Conservation (phyloP, 2,329 filamentous ascomycete genomes). For the Colletotrichum somersetense region DNA sequence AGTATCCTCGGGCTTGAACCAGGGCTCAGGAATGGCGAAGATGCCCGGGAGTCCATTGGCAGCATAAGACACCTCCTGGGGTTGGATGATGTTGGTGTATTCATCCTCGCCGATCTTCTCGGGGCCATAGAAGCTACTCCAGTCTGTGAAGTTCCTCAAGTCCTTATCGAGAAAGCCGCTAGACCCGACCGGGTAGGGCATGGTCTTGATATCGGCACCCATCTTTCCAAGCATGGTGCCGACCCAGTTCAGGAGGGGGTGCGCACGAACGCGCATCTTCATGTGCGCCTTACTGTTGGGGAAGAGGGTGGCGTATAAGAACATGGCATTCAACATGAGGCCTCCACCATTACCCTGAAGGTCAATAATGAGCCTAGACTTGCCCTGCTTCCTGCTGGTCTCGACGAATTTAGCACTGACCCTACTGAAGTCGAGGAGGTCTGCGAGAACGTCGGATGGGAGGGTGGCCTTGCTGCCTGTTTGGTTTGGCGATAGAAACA, state of each 20-base stretch:
- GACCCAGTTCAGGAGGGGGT: conserved; percentile 30
- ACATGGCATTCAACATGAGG: conserved; percentile 41
- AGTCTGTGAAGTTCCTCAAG: too few relatives aligned
- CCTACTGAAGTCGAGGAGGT: conserved; percentile 17
- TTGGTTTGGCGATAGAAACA: conserved; percentile 17
- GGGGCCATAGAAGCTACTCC: too few relatives aligned
- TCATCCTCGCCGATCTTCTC: too few relatives aligned
- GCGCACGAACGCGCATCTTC: conserved; percentile 39
- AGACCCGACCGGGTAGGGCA: conserved; percentile 37
- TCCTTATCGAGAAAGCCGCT: conserved; percentile 41
- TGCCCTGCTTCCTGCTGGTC: conserved; percentile 58
- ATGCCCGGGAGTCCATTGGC: too few relatives aligned
- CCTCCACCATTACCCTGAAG: conserved; percentile 73
- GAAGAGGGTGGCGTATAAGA: conserved; percentile 35
- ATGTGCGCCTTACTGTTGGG: conserved; percentile 25
- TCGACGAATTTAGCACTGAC: conserved; percentile 56
- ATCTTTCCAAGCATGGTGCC: conserved; percentile 11
- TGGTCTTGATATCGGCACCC: not conserved
- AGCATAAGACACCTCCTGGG: too few relatives aligned
- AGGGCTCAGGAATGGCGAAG: too few relatives aligned
- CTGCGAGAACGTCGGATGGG: not conserved
- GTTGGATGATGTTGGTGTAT: too few relatives aligned
- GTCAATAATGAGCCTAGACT: conserved; percentile 74
- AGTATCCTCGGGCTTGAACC: too few relatives aligned
- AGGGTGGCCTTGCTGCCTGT: not conserved